phyloP scores from a whole-genome alignment of 2,329 filamentous ascomycete species.

The Paecilomyces sp. region DNA sequence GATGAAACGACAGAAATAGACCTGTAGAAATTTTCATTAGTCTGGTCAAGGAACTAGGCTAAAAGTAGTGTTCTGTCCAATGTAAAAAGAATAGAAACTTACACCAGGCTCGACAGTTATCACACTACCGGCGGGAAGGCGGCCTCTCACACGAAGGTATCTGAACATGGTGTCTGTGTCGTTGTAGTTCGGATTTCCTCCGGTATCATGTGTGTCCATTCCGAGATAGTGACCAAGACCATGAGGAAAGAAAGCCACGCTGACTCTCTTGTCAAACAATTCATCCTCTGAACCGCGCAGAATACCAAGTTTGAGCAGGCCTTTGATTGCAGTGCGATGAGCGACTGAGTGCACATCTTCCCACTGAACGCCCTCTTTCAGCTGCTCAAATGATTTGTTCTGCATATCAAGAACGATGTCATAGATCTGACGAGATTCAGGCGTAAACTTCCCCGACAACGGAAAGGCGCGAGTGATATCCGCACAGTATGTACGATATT shows the following conservation, averaged over 20 bases:
- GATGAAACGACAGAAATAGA: constrained; percentile 89
- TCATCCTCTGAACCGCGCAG: constrained; percentile 60
- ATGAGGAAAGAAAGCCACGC: constrained; percentile 85
- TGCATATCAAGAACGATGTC: constrained; percentile 77
- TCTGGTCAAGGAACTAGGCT: constrained; percentile 1
- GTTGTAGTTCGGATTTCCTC: constrained; percentile 67
- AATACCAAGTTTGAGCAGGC: constrained; percentile 65
- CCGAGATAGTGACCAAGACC: constrained; percentile 86
- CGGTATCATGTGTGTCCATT: constrained; percentile 86
- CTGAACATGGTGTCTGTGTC: constrained; percentile 80
- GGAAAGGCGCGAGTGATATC: constrained; percentile 89
- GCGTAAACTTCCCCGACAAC: constrained; percentile 60
- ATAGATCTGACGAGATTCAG: constrained; percentile 67
- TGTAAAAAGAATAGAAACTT: constrained; percentile 26
- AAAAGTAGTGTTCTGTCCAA: neutral
- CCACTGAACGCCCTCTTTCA: constrained; percentile 64
- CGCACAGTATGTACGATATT: constrained; percentile 78
- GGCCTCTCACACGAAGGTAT: constrained; percentile 74
- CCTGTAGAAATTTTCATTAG: constrained; percentile 32
- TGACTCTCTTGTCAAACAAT: constrained; percentile 71
- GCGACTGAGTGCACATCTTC: constrained; percentile 67
- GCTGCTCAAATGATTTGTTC: constrained; percentile 58
- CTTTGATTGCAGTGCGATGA: constrained; percentile 63
- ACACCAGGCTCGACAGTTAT: constrained; percentile 93
- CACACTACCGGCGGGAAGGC: constrained; percentile 69